These are phyloP conservation scores for Fusarium sp. DNA, from an alignment of 2,329 filamentous ascomycete species.

Conservation along the genomic window DNA sequence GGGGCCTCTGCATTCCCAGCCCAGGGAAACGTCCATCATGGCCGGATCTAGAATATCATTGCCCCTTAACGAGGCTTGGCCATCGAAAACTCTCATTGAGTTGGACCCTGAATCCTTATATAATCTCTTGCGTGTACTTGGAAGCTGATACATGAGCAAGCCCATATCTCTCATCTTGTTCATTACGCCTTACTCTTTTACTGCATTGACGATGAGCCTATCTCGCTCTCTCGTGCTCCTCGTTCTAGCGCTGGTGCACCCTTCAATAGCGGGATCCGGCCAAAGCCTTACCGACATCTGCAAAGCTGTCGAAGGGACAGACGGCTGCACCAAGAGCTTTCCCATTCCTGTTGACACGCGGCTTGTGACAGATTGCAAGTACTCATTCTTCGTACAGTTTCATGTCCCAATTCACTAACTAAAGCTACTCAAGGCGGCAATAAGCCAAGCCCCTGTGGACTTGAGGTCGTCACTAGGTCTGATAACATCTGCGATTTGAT, in stretches of 20 bases:
- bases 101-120: not conserved
- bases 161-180: not conserved
- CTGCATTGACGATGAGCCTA: conserved; percentile 4
- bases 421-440: not conserved
- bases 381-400: not conserved
- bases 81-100: not conserved
- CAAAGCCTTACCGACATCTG: conserved; percentile 30
- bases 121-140: not conserved
- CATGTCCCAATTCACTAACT: not conserved
- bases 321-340: conserved; percentile 24
- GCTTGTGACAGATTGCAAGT: conserved; percentile 21
- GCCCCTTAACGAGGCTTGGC: not conserved
- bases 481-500: conserved; percentile 30
- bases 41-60: not conserved
- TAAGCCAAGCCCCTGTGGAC: conserved; percentile 30
- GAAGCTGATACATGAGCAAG: not conserved
- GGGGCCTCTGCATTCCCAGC: not conserved
- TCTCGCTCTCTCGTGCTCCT: not conserved
- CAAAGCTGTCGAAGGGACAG: conserved; percentile 31
- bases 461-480: conserved; percentile 25
- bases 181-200: not conserved
- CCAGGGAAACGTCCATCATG: not conserved
- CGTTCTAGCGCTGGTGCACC: not conserved
- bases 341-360: conserved; percentile 29
- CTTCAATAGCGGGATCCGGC: conserved; percentile 17